Percentiles rank a stretch among this genome's conserved stretches.
Evolutionary conservation across 1,139 yeast genomes (phyloP).

Genomic region (Taphrina wiesneri): DNA sequence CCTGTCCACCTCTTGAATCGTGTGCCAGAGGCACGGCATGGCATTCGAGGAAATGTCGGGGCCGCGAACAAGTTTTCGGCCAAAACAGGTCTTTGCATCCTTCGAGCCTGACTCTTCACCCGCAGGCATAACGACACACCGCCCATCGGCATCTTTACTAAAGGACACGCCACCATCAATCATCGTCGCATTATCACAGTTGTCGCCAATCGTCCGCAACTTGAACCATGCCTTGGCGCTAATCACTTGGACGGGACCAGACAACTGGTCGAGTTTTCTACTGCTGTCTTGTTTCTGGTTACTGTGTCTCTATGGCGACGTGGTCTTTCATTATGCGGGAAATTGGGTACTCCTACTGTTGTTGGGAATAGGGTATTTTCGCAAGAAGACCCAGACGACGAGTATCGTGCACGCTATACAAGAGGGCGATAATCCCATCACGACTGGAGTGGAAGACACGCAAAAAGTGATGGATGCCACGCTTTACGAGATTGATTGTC

Average conservation of each 20-base stretch:
- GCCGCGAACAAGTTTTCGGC: conserved; percentile 11
- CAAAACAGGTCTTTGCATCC: conserved; percentile 26
- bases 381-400: conserved; percentile 28
- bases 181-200: conserved; percentile 26
- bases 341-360: conserved; percentile 11
- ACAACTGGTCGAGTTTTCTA: conserved; percentile 32
- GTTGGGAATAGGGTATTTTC: conserved; percentile 18
- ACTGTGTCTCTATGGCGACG: conserved; percentile 25
- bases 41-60: conserved; percentile 34
- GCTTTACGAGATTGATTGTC: conserved; percentile 23
- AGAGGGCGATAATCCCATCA: conserved; percentile 16
- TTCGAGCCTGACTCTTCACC: conserved; percentile 29
- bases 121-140: conserved; percentile 29
- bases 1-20: neutral
- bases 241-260: conserved; percentile 32
- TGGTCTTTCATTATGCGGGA: conserved; percentile 27
- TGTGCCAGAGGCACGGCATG: conserved; percentile 2
- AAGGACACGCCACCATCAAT: conserved; percentile 31
- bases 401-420: conserved; percentile 22
- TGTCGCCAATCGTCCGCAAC: conserved; percentile 20
- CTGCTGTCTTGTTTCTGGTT: conserved; percentile 17
- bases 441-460: conserved; percentile 17
- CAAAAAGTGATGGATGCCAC: conserved; percentile 27
- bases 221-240: conserved; percentile 15
- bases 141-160: conserved; percentile 22